Conservation (phyloP, 2,329 filamentous ascomycete genomes). For the Fulvia fulva region DNA sequence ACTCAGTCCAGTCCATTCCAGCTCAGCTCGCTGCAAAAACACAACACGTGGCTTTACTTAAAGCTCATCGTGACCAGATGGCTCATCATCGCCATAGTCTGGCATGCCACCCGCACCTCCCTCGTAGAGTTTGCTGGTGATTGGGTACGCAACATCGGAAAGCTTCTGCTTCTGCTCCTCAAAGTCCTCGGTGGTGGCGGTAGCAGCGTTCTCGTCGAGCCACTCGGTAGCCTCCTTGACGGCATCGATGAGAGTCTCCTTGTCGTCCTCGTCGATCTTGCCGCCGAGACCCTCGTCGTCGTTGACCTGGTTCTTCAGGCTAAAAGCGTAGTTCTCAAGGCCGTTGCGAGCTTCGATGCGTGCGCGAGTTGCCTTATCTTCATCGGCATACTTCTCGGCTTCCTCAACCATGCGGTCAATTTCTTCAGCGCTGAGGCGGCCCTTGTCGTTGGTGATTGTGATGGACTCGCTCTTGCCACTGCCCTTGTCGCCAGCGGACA, state of each 20-base stretch:
- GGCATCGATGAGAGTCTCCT: slow-evolving; percentile 91
- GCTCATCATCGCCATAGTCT: slow-evolving; percentile 65
- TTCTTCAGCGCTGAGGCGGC: slow-evolving; percentile 90
- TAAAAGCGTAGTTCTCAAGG: slow-evolving; percentile 99
- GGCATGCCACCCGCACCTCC: slow-evolving; percentile 53
- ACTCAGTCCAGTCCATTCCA: too few species aligned
- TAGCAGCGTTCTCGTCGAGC: slow-evolving; percentile 90
- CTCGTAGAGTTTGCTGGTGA: slow-evolving; percentile 94
- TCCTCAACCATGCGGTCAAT: slow-evolving; percentile 99
- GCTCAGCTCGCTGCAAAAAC: neutral
- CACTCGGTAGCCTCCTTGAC: slow-evolving; percentile 96
- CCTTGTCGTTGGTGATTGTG: slow-evolving; percentile 99
- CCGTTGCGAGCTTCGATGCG: slow-evolving; percentile 95
- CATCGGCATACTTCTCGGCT: slow-evolving; percentile 97
- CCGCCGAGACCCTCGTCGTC: slow-evolving; percentile 94
- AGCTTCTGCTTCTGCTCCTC: slow-evolving; percentile 99
- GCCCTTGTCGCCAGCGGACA: slow-evolving; percentile 94
- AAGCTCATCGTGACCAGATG: slow-evolving; percentile 49
- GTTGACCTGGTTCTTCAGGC: slow-evolving; percentile 97
- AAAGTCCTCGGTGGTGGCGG: slow-evolving; percentile 87
- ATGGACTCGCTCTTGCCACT: slow-evolving; percentile 96
- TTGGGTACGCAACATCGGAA: slow-evolving; percentile 92
- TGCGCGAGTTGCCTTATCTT: slow-evolving; percentile 96
- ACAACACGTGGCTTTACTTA: too few species aligned
- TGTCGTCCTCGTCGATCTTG: slow-evolving; percentile 98